phyloP scores from a whole-genome alignment of 169 alveolate genomes.

The Theileria annulata region DNA sequence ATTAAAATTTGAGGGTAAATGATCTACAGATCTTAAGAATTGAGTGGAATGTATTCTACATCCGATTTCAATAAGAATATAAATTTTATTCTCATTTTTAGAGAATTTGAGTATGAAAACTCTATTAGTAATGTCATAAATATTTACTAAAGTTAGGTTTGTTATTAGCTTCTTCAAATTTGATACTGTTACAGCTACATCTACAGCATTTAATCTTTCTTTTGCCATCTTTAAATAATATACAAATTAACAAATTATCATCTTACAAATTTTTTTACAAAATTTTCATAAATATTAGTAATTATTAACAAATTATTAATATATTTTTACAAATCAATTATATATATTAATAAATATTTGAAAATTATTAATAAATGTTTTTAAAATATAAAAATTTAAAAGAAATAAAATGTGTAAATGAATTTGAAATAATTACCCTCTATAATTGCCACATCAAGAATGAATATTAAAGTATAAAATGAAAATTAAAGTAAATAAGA shows the following conservation, averaged over 20 bases:
- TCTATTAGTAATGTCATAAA: conserved; percentile 74
- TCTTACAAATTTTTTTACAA: not conserved
- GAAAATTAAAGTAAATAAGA: conserved; percentile 28
- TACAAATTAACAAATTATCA: not conserved
- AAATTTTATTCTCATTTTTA: conserved; percentile 70
- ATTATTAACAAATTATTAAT: not conserved
- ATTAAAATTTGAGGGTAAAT: conserved; percentile 76
- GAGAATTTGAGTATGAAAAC: conserved; percentile 76
- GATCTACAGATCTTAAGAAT: conserved; percentile 70
- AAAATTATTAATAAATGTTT: too few species aligned
- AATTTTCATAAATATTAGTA: not conserved
- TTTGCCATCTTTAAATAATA: conserved; percentile 55
- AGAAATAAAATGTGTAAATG: not conserved
- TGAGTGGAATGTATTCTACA: conserved; percentile 76
- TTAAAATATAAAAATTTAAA: not conserved
- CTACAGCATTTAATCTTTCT: conserved; percentile 77
- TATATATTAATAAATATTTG: too few species aligned
- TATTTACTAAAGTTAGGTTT: conserved; percentile 70
- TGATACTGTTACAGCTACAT: conserved; percentile 69
- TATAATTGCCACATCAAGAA: not conserved
- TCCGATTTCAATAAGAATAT: conserved; percentile 73
- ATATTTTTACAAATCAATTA: not conserved
- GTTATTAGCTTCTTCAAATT: conserved; percentile 54
- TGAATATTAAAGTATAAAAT: conserved; percentile 23
- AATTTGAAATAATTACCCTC: conserved; percentile 9